Conservation (phyloP, 2,329 filamentous ascomycete genomes). For the Colletotrichum costaricense region DNA sequence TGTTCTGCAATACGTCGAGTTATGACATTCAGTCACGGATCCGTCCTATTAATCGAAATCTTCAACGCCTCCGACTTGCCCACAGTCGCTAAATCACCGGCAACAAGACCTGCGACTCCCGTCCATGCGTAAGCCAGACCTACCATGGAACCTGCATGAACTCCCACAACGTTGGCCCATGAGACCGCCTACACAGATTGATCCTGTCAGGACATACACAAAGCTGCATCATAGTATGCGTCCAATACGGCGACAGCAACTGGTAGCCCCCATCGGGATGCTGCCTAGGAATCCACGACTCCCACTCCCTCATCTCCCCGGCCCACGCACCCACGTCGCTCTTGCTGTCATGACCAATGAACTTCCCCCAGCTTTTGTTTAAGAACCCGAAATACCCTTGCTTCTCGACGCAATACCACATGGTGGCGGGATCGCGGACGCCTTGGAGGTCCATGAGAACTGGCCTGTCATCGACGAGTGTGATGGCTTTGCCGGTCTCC, state of each 20-base stretch:
- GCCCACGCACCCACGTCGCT: background rate
- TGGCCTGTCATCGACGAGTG: background rate
- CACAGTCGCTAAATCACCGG: background rate
- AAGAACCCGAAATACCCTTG: constrained; percentile 52
- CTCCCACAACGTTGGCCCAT: constrained; percentile 7
- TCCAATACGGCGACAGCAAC: background rate
- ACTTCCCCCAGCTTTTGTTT: constrained; percentile 46
- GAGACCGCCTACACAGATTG: background rate
- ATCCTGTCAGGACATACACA: background rate
- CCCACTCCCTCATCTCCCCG: background rate
- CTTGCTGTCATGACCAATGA: constrained; percentile 46
- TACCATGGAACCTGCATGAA: background rate
- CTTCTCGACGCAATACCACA: constrained; percentile 50
- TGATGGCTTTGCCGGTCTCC: constrained; percentile 24
- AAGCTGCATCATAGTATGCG: background rate
- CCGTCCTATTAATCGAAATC: background rate
- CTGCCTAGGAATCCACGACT: constrained; percentile 6
- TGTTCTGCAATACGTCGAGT: no score
- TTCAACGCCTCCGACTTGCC: background rate
- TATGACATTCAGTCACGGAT: no score
- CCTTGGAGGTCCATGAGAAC: constrained; percentile 7
- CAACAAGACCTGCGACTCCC: background rate
- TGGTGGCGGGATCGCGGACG: background rate
- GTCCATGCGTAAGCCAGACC: background rate
- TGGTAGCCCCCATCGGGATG: constrained; percentile 14